Evolutionary conservation across 768 basidiomycete species (phyloP), one percentile per base, ranked within the genome.

Genomic region (Strobilomyces confusus): DNA sequence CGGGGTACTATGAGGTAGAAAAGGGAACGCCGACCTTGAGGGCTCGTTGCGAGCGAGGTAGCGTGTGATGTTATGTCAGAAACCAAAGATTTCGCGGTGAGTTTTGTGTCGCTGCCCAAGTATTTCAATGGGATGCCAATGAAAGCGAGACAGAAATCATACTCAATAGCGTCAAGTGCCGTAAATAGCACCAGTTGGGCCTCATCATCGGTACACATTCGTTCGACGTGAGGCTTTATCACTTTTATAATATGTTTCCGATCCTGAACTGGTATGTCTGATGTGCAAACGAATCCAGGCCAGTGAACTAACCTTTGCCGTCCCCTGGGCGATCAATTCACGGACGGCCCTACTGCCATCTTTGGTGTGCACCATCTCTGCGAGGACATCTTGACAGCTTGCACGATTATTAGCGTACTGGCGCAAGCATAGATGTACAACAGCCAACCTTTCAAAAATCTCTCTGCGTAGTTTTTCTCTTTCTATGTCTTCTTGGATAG

Each of bases 361-460:
- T 64, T 83, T 92, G 15, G 94, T 98, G 63, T 98, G 94, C 0
- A 94, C 91, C 79, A 95, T 89, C 65, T 97, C 94, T 0, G 93
- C 86, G 8, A 95, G 74, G 19, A 87, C 78, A 38, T 95, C 93
- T 57, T 91, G 84, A 60, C 88, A 89, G 47, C 89, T 92, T 29
- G 56, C 30, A 36, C 20, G 30, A 42, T 15, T 0, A 20, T 60
- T 12, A 64, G 42, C 2, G 9, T 25, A 13, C 19, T 51, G n/a
- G 3, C n/a, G 38, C 1, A 44, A 15, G 2, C 20, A 41, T 23
- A 33, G 13, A 26, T n/a, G 13, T 11, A 13, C n/a, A 22, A 15
- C 13, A 19, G 49, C 13, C n/a, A 6, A 92, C 86, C 76, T 84
- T 61, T 95, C 91, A 36, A 92, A 89, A 15, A 94, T 82, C 56